Evolutionary conservation across 2,329 filamentous ascomycete species (phyloP).

Genomic region (Byssoonygena ceratinophila): DNA sequence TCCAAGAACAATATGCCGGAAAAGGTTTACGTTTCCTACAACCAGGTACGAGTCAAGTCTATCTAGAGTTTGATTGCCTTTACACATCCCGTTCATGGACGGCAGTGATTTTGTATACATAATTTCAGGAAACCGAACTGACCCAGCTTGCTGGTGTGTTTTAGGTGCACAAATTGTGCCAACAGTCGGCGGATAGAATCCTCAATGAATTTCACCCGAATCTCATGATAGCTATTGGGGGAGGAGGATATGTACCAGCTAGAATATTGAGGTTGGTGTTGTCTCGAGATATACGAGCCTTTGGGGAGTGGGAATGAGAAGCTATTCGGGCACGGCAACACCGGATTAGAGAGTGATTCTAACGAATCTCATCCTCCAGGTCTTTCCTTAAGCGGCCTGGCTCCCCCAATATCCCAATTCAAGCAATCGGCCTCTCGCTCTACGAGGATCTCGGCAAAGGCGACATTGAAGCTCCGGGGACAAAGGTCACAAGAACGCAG

Average conservation of each 20-base stretch:
- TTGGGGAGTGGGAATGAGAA: no score
- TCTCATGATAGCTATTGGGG: constrained; percentile 96
- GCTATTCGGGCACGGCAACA: no score
- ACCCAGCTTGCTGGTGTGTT: background rate
- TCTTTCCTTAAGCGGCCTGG: constrained; percentile 90
- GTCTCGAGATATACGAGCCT: no score
- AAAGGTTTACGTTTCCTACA: constrained; percentile 85
- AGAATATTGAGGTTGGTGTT: constrained; percentile 66
- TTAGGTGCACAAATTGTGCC: constrained; percentile 95
- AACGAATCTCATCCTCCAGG: constrained; percentile 21
- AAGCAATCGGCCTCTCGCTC: constrained; percentile 94
- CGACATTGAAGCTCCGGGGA: constrained; percentile 67
- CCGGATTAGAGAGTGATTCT: no score
- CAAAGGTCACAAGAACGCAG: constrained; percentile 93
- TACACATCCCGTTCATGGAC: background rate
- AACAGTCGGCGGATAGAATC: constrained; percentile 69
- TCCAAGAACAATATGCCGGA: constrained; percentile 55
- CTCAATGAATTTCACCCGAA: constrained; percentile 80
- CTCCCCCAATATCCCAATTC: constrained; percentile 91
- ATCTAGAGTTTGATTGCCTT: no score
- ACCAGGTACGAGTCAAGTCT: constrained; percentile 55
- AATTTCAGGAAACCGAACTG: background rate
- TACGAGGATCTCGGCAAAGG: constrained; percentile 71
- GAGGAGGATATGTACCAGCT: constrained; percentile 92
- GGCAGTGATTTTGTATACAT: background rate